Percentiles rank a stretch among this genome's conserved stretches.
Evolutionary conservation across 2,329 filamentous ascomycete genomes (phyloP).

Genomic region (Fusarium pseudocircinatum): DNA sequence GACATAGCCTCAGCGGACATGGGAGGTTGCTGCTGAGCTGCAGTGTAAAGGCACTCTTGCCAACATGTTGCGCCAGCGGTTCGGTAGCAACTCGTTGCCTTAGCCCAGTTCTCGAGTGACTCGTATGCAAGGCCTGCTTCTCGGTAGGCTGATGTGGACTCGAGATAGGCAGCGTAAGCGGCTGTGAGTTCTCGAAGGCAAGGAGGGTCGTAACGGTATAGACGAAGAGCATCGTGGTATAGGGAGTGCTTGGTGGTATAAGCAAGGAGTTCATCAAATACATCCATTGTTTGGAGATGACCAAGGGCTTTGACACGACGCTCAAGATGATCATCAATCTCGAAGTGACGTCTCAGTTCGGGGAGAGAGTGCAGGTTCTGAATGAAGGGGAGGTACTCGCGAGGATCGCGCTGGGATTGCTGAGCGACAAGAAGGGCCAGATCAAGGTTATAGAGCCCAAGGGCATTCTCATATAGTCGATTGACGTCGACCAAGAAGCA

Average conservation of each 20-base stretch:
- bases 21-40: slow-evolving; percentile 71
- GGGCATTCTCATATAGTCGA: slow-evolving; percentile 86
- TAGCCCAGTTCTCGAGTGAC: slow-evolving; percentile 76
- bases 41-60: slow-evolving; percentile 88
- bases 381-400: slow-evolving; percentile 95
- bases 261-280: slow-evolving; percentile 78
- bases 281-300: slow-evolving; percentile 77
- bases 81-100: slow-evolving; percentile 85
- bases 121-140: slow-evolving; percentile 94
- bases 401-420: slow-evolving; percentile 93
- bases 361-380: slow-evolving; percentile 83
- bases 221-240: slow-evolving; percentile 78
- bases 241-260: slow-evolving; percentile 85
- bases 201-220: slow-evolving; percentile 83
- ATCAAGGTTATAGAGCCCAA: slow-evolving; percentile 92
- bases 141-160: slow-evolving; percentile 77
- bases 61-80: slow-evolving; percentile 80
- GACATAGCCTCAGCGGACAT: slow-evolving; percentile 68
- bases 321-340: slow-evolving; percentile 88
- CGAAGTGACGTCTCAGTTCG: slow-evolving; percentile 76
- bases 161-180: slow-evolving; percentile 82
- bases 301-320: slow-evolving; percentile 79
- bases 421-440: slow-evolving; percentile 91
- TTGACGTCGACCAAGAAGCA: slow-evolving; percentile 97
- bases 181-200: slow-evolving; percentile 75